Base-by-base conservation (phyloP, 441 rosid species). In the Pelargonium australe region DNA sequence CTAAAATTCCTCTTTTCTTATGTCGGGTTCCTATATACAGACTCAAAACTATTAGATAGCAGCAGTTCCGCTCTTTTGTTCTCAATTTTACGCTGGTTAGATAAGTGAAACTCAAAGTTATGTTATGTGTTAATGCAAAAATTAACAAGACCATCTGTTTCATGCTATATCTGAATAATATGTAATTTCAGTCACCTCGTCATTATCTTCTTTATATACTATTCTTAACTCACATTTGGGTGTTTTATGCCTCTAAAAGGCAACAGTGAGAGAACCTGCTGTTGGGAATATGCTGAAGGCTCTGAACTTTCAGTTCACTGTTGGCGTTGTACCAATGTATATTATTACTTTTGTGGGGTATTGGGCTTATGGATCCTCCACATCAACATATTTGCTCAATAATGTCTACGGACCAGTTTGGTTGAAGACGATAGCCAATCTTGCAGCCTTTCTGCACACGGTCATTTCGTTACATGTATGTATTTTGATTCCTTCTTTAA, bases 311-410 rank as follows among this genome's bases (percentile, higher is more conserved):
- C 99, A 91, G 64, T 94, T 94, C 83, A 78, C 88, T 6, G 74
- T 79, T 0, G 99, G 99, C 62, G 80, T 83, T 71, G 43, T 91
- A 55, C 97, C 97, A 0, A 75, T 94, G 90, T 89, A 78, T 51
- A 86, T 88, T 0, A 90, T 91, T 68, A 76, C 91, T 2, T 87
- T 89, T 64, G 73, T 83, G 0, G 99, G 97, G n/a, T 94, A 94
- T 62, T 94, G 99, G 99, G 99, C 99, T 1, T 94, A 94, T 28
- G 99, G 99, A 10, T 73, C 88, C 69, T 78, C 87, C 11, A 84
- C 97, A 11, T 69, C 91, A 0, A 73, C 92, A 4, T 91, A 91
- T 71, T 70, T 94, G 76, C 95, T 94, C 57, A 88, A 81, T 73
- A 87, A 80, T 0, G 87, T 84, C 67, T 80, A 34, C 12, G 99